These are phyloP conservation scores for Teunomyces gatunensis DNA, from an alignment of 805 yeast species.

Conservation along the genomic window DNA sequence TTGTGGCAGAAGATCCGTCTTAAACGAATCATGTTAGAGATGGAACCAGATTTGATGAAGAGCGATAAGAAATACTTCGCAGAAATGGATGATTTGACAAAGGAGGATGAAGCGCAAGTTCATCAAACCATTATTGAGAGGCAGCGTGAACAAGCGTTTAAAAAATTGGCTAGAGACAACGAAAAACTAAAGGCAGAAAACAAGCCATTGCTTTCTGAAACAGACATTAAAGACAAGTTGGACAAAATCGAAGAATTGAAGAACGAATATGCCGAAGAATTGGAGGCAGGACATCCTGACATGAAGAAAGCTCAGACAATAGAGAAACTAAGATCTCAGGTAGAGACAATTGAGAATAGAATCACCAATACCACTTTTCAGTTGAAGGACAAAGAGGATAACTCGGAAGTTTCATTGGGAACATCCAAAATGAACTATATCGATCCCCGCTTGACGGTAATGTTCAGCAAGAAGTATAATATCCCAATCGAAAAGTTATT, in stretches of 20 bases:
- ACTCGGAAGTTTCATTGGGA: conserved; percentile 87
- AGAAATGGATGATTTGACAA: conserved; percentile 64
- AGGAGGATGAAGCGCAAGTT: conserved; percentile 60
- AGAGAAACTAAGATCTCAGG: conserved; percentile 70
- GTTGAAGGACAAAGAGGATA: conserved; percentile 89
- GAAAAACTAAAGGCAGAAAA: conserved; percentile 65
- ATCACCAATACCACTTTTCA: conserved; percentile 68
- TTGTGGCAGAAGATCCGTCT: conserved; percentile 78
- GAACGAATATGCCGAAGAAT: conserved; percentile 54
- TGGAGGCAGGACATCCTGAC: conserved; percentile 56
- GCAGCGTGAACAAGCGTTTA: conserved; percentile 61
- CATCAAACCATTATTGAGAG: conserved; percentile 60
- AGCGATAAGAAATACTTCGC: conserved; percentile 59
- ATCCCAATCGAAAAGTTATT: conserved; percentile 93
- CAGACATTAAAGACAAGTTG: conserved; percentile 58
- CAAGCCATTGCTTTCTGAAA: conserved; percentile 51
- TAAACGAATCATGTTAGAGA: conserved; percentile 64
- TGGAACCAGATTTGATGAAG: conserved; percentile 55
- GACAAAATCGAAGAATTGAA: conserved; percentile 52
- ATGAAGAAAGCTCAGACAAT: conserved; percentile 50
- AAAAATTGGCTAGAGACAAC: conserved; percentile 72
- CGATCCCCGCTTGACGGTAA: conserved; percentile 88
- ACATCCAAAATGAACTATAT: conserved; percentile 94
- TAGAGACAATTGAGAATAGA: conserved; percentile 69
- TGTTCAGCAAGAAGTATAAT: conserved; percentile 78